These are phyloP conservation scores for Cornus controversa DNA, from an alignment of 148 eudicot genomes.

Conservation along the genomic window DNA sequence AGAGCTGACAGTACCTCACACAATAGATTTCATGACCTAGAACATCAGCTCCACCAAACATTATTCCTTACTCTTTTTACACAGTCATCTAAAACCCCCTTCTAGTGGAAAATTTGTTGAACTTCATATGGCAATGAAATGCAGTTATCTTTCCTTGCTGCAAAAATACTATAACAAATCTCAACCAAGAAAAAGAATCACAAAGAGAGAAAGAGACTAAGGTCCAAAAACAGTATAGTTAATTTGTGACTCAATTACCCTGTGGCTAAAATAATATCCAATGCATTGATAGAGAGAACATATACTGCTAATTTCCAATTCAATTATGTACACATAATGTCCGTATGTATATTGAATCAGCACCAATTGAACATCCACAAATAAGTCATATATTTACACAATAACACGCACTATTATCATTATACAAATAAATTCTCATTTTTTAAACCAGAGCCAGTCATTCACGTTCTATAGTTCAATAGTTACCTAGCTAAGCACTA, in stretches of 20 bases:
- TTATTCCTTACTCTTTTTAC: neutral
- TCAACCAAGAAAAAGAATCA: neutral
- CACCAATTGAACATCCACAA: too few relatives aligned
- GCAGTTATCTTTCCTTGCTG: too few relatives aligned
- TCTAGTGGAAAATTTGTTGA: neutral
- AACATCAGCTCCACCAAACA: too few relatives aligned
- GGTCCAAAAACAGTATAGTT: too few relatives aligned
- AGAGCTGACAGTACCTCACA: too few relatives aligned
- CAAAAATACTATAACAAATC: neutral
- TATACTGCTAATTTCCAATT: neutral
- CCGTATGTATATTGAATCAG: neutral
- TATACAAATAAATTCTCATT: neutral
- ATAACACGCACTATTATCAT: neutral
- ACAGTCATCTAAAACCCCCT: neutral
- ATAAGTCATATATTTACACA: neutral
- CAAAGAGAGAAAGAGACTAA: too few relatives aligned
- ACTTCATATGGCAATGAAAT: too few relatives aligned
- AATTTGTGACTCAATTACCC: too few relatives aligned
- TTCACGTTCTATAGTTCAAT: neutral
- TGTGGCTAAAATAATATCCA: too few relatives aligned
- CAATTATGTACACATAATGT: too few relatives aligned
- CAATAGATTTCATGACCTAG: too few relatives aligned
- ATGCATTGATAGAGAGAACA: neutral
- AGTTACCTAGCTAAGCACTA: constrained; percentile 22
- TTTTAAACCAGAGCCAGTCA: neutral